Conservation (phyloP, 305 asterid species). For the Fraxinus nigra region DNA sequence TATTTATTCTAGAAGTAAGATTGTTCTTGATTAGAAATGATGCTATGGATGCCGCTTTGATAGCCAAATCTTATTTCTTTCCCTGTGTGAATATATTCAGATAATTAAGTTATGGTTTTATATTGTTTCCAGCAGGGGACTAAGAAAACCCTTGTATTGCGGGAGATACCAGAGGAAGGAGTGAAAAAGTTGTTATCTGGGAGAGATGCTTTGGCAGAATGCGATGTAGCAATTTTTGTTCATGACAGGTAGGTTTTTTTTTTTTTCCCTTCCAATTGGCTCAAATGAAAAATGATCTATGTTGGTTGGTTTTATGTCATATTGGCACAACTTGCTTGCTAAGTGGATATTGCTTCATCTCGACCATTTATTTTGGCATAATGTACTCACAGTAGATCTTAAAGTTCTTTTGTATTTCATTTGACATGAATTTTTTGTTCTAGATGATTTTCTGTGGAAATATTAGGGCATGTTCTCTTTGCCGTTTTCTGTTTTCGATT, state of each 20-base stretch:
- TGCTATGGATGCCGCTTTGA: background rate
- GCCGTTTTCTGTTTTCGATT: no score
- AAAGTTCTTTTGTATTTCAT: background rate
- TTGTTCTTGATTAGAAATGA: slow-evolving; percentile 12
- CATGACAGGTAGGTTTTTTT: slow-evolving; percentile 72
- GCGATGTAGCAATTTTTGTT: slow-evolving; percentile 89
- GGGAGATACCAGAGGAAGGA: slow-evolving; percentile 83
- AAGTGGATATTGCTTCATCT: background rate
- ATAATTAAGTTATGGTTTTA: background rate
- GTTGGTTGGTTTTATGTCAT: slow-evolving; percentile 12
- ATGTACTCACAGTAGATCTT: background rate
- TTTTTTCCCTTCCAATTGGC: background rate
- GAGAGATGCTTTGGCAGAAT: slow-evolving; percentile 80
- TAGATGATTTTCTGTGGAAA: background rate
- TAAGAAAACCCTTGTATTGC: slow-evolving; percentile 76
- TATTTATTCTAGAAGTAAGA: background rate
- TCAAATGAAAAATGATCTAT: background rate
- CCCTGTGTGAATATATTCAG: slow-evolving; percentile 15
- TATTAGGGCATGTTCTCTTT: background rate
- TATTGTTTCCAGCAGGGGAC: slow-evolving; percentile 46
- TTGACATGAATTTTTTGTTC: background rate
- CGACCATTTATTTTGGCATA: background rate
- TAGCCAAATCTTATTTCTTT: slow-evolving; percentile 2
- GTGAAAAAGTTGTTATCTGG: slow-evolving; percentile 63
- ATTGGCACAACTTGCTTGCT: background rate